These are phyloP conservation scores for Mucor lusitanicus DNA, from an alignment of 371 early-diverging fungal genomes.

Conservation along the genomic window DNA sequence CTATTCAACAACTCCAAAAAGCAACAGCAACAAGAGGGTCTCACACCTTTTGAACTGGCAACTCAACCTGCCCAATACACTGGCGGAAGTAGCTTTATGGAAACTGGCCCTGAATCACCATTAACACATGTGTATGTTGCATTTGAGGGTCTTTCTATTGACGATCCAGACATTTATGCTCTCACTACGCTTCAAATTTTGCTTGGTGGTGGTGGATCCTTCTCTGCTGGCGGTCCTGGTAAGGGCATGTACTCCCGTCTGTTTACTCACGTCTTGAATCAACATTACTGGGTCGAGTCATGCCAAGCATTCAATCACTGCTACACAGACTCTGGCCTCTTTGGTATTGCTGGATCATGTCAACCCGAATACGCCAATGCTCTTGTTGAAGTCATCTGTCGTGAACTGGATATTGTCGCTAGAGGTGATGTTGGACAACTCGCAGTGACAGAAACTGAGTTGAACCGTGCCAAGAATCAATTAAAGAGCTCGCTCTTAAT, in stretches of 20 bases:
- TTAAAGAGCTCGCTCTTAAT: slow-evolving; percentile 89
- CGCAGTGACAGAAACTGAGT: slow-evolving; percentile 59
- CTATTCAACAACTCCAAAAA: slow-evolving; percentile 21
- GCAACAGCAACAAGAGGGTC: background rate
- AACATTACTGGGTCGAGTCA: slow-evolving; percentile 91
- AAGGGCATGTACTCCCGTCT: slow-evolving; percentile 98
- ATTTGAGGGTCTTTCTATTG: slow-evolving; percentile 80
- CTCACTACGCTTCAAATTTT: slow-evolving; percentile 89
- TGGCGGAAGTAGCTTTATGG: slow-evolving; percentile 77
- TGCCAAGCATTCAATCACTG: slow-evolving; percentile 91
- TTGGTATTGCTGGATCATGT: slow-evolving; percentile 92
- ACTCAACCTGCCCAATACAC: slow-evolving; percentile 71
- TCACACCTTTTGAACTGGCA: slow-evolving; percentile 37
- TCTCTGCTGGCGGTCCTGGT: slow-evolving; percentile 98
- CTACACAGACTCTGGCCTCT: slow-evolving; percentile 89
- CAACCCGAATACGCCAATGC: slow-evolving; percentile 67
- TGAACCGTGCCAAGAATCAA: slow-evolving; percentile 94
- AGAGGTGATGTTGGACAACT: slow-evolving; percentile 36
- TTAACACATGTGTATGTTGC: slow-evolving; percentile 90
- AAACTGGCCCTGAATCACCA: slow-evolving; percentile 63
- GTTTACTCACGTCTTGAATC: slow-evolving; percentile 93
- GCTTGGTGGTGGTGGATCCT: slow-evolving; percentile 95
- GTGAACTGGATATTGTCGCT: slow-evolving; percentile 79
- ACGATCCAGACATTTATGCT: slow-evolving; percentile 89
- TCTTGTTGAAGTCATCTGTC: slow-evolving; percentile 80